Conservation (phyloP, 306 rosid genomes). For the Lithocarpus polystachyus region DNA sequence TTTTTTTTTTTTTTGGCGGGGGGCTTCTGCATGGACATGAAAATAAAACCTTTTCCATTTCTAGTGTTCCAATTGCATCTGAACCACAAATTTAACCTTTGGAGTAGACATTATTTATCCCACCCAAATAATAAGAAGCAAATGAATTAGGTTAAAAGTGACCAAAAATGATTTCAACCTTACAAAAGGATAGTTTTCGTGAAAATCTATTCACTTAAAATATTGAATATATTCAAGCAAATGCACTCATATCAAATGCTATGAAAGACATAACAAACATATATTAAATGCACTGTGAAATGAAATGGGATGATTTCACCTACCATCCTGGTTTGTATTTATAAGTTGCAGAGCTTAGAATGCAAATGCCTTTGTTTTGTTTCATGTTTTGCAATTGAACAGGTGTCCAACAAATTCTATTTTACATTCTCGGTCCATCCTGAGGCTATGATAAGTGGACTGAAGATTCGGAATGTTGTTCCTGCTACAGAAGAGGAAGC, state of each 20-base stretch:
- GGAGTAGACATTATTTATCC: not conserved
- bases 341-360: not conserved
- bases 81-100: not conserved
- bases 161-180: not conserved
- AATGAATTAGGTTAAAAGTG: not conserved
- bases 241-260: not conserved
- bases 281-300: too few species aligned
- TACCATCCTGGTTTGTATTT: not conserved
- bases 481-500: conserved; percentile 85
- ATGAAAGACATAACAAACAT: too few species aligned
- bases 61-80: too few species aligned
- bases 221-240: not conserved
- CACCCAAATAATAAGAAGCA: not conserved
- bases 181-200: not conserved
- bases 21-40: not conserved
- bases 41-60: not conserved
- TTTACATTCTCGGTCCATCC: conserved; percentile 63
- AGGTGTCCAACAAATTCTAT: conserved; percentile 90
- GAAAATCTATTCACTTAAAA: not conserved
- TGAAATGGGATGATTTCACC: too few species aligned
- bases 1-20: too few species aligned
- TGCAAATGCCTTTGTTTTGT: not conserved
- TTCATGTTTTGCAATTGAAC: conserved; percentile 12
- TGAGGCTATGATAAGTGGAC: conserved; percentile 51
- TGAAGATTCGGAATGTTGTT: conserved; percentile 62